Evolutionary conservation across 1,139 yeast genomes (phyloP).

Genomic region (Zygotorulaspora mrakii): DNA sequence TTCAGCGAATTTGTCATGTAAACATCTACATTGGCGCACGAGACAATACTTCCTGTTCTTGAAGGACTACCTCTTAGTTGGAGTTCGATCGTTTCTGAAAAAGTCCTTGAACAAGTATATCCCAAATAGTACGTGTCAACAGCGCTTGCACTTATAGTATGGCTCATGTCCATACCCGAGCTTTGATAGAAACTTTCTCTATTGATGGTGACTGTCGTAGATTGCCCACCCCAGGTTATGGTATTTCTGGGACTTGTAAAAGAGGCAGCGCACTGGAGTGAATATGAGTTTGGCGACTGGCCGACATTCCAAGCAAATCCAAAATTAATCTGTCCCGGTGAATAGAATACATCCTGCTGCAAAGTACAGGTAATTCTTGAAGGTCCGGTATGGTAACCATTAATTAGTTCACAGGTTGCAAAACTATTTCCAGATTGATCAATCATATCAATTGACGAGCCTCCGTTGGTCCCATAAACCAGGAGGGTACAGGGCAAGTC

Average conservation of each 20-base stretch:
- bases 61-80: background rate
- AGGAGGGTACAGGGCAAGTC: background rate
- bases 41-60: background rate
- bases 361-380: background rate
- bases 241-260: background rate
- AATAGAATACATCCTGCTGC: background rate
- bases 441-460: background rate
- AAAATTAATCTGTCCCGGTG: background rate
- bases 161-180: background rate
- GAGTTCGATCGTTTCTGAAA: background rate
- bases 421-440: background rate
- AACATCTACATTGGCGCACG: background rate
- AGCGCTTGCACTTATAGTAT: background rate
- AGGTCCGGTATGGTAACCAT: background rate
- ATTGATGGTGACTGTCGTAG: background rate
- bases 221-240: background rate
- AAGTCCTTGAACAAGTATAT: background rate
- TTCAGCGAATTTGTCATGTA: constrained; percentile 1
- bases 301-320: background rate
- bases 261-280: background rate
- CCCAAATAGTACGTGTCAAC: background rate
- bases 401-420: background rate
- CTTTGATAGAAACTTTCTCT: background rate
- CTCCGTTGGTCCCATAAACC: background rate
- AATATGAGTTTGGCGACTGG: background rate